These are phyloP conservation scores for Viola odorata DNA, from an alignment of 345 rosid species.

Conservation along the genomic window DNA sequence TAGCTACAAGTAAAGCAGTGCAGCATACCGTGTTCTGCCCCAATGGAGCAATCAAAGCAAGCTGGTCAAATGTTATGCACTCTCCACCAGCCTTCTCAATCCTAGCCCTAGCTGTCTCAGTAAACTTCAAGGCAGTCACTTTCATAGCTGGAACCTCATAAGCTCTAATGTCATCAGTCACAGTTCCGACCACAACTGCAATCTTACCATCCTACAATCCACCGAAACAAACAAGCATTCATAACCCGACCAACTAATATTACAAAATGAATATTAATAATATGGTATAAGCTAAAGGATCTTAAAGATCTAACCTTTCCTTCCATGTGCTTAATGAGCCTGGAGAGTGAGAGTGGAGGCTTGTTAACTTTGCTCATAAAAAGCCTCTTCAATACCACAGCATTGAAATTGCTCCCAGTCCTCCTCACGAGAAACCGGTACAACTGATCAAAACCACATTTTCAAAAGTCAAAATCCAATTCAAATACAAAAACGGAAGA, in stretches of 20 bases:
- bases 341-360: conserved; percentile 81
- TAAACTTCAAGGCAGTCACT: conserved; percentile 77
- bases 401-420: conserved; percentile 83
- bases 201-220: conserved; percentile 53
- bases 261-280: no score
- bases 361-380: conserved; percentile 96
- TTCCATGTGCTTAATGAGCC: conserved; percentile 48
- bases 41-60: conserved; percentile 85
- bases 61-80: conserved; percentile 87
- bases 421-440: conserved; percentile 88
- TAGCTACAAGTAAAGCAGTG: not conserved
- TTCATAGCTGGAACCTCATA: conserved; percentile 77
- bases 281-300: no score
- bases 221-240: not conserved
- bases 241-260: not conserved
- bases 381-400: conserved; percentile 84
- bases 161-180: conserved; percentile 77
- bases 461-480: not conserved
- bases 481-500: not conserved
- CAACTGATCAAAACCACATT: conserved; percentile 32
- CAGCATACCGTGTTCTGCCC: conserved; percentile 81
- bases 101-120: conserved; percentile 86
- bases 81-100: conserved; percentile 97
- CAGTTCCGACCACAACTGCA: conserved; percentile 76
- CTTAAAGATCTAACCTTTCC: conserved; percentile 54